phyloP scores from a whole-genome alignment of 257 asterid species.

The Gardenia jasminoides region DNA sequence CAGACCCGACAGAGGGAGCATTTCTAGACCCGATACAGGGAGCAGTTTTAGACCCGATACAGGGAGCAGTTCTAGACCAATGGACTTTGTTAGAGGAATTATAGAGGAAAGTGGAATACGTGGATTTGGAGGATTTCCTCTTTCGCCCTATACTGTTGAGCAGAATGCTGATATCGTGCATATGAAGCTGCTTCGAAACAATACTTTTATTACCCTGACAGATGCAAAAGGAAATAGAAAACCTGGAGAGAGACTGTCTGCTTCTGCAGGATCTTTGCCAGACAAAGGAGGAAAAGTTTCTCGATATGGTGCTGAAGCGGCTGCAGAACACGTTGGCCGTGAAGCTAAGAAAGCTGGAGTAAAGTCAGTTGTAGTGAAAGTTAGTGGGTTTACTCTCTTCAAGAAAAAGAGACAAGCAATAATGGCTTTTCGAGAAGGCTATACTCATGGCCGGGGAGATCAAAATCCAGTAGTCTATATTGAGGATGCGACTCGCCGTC shows the following conservation, averaged over 20 bases:
- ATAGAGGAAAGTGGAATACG: slow-evolving; percentile 11
- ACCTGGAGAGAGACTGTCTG: slow-evolving; percentile 33
- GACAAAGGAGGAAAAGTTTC: slow-evolving; percentile 65
- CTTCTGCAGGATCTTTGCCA: slow-evolving; percentile 67
- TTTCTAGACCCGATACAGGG: no score
- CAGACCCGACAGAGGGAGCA: no score
- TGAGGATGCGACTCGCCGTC: slow-evolving; percentile 82
- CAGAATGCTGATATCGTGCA: slow-evolving; percentile 83
- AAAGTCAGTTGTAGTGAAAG: slow-evolving; percentile 80
- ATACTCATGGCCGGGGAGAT: slow-evolving; percentile 59
- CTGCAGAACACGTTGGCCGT: slow-evolving; percentile 87
- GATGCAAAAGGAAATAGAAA: slow-evolving; percentile 80
- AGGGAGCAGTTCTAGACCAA: slow-evolving; percentile 25
- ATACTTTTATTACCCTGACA: slow-evolving; percentile 72
- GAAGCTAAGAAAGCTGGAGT: slow-evolving; percentile 58
- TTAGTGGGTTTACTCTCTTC: slow-evolving; percentile 65
- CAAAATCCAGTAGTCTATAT: slow-evolving; percentile 64
- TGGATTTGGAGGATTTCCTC: slow-evolving; percentile 8
- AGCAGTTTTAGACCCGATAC: slow-evolving; percentile 13
- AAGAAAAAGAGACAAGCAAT: slow-evolving; percentile 77
- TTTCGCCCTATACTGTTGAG: slow-evolving; percentile 39
- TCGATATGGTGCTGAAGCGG: slow-evolving; percentile 74
- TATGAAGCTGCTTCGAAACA: slow-evolving; percentile 79
- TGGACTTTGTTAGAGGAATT: slow-evolving; percentile 31
- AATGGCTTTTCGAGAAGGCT: slow-evolving; percentile 82